Percentiles rank a stretch among this genome's conserved stretches.
phyloP scores from a whole-genome alignment of 768 basidiomycete genomes.

The Boletus tomentosulus region DNA sequence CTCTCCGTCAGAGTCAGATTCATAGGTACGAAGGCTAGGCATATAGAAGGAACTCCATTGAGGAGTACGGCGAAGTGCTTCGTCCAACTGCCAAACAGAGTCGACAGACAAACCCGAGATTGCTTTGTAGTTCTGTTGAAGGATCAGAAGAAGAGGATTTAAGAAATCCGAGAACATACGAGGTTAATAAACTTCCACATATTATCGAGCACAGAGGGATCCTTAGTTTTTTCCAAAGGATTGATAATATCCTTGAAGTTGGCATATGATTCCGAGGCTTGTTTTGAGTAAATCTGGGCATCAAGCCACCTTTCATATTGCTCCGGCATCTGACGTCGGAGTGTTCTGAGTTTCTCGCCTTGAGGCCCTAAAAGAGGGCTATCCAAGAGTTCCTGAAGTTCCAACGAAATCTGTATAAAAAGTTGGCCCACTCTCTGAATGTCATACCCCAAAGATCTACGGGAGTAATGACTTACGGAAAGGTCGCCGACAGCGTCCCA shows the following conservation, averaged over 20 bases:
- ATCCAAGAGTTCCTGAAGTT: slow-evolving; percentile 64
- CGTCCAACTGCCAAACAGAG: slow-evolving; percentile 58
- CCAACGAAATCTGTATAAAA: slow-evolving; percentile 50
- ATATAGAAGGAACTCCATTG: slow-evolving; percentile 53
- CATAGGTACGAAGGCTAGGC: slow-evolving; percentile 16
- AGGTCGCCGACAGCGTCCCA: slow-evolving; percentile 84
- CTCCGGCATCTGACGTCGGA: slow-evolving; percentile 51
- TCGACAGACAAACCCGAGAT: slow-evolving; percentile 55
- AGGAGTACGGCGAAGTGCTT: slow-evolving; percentile 47
- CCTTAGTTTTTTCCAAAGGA: slow-evolving; percentile 56
- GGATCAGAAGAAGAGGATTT: slow-evolving; percentile 3
- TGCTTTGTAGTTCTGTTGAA: slow-evolving; percentile 52
- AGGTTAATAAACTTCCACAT: slow-evolving; percentile 64
- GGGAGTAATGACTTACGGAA: slow-evolving; percentile 51
- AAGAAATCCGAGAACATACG: slow-evolving; percentile 34
- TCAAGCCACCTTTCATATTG: slow-evolving; percentile 65
- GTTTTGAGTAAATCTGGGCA: slow-evolving; percentile 58
- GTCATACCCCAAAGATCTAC: slow-evolving; percentile 33
- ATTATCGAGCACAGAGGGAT: slow-evolving; percentile 44
- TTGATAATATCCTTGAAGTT: slow-evolving; percentile 54
- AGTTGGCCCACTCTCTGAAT: not conserved
- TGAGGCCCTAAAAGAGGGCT: slow-evolving; percentile 55
- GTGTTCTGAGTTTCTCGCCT: slow-evolving; percentile 48
- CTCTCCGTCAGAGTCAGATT: slow-evolving; percentile 28
- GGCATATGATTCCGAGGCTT: slow-evolving; percentile 47